phyloP scores from a whole-genome alignment of 148 eudicot species.

The Silene uniflora region DNA sequence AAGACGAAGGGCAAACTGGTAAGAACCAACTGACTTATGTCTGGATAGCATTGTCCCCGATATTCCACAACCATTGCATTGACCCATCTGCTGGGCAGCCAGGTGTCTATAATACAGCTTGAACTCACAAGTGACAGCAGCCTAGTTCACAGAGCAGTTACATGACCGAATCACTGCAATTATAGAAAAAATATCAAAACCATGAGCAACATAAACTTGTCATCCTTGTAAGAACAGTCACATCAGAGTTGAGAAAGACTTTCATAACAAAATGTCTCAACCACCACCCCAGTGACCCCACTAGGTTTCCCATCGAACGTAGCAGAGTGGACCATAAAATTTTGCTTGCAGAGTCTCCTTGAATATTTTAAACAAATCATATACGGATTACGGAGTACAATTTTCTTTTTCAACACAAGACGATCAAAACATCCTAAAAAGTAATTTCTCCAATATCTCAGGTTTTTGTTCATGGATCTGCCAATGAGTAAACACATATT shows the following conservation, averaged over 20 bases:
- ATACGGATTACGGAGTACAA: too few relatives aligned
- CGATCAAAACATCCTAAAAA: not conserved
- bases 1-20: conserved; percentile 63
- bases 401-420: too few relatives aligned
- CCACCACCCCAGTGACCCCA: too few relatives aligned
- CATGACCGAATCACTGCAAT: conserved; percentile 65
- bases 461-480: not conserved
- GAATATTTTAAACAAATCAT: too few relatives aligned
- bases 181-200: conserved; percentile 4
- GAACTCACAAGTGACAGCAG: conserved; percentile 25
- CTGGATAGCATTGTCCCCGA: conserved; percentile 43
- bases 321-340: too few relatives aligned
- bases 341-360: too few relatives aligned
- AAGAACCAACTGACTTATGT: conserved; percentile 41
- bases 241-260: too few relatives aligned
- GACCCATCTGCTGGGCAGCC: conserved; percentile 44
- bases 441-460: not conserved
- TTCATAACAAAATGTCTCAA: too few relatives aligned
- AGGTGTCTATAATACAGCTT: conserved; percentile 21
- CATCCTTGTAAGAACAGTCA: not conserved
- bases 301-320: too few relatives aligned
- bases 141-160: conserved; percentile 29
- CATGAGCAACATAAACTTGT: conserved; percentile 6
- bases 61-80: conserved; percentile 45
- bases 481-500: too few relatives aligned